Percentiles rank a stretch among this genome's conserved stretches.
Evolutionary conservation across 2,329 filamentous ascomycete species (phyloP).

Genomic region (Diaporthe vexans): DNA sequence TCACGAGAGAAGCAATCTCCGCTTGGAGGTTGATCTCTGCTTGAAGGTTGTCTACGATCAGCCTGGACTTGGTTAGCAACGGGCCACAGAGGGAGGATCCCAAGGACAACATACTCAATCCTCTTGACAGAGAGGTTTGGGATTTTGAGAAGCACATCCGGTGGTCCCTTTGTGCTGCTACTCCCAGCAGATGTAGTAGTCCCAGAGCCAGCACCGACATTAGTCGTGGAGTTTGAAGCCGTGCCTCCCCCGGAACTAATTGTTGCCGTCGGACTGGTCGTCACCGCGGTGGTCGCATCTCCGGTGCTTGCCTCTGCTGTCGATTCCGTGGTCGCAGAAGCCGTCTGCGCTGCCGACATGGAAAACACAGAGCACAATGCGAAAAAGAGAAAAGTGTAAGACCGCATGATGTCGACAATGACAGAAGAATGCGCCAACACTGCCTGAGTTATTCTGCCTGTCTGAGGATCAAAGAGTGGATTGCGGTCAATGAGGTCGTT

Average conservation of each 20-base stretch:
- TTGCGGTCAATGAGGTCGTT: background rate
- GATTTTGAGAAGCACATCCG: slow-evolving; percentile 71
- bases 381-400: slow-evolving; percentile 45
- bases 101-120: slow-evolving; percentile 59
- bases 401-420: slow-evolving; percentile 42
- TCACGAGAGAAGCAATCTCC: slow-evolving; percentile 70
- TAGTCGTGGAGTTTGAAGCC: slow-evolving; percentile 43
- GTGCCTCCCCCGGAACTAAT: slow-evolving; percentile 32
- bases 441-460: background rate
- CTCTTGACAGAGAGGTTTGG: slow-evolving; percentile 70
- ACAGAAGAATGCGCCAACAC: background rate
- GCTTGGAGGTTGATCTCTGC: slow-evolving; percentile 73
- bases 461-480: background rate
- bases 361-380: slow-evolving; percentile 50
- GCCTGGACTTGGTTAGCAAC: slow-evolving; percentile 39
- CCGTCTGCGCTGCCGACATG: slow-evolving; percentile 51
- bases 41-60: slow-evolving; percentile 70
- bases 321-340: slow-evolving; percentile 46
- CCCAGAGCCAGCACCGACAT: slow-evolving; percentile 44
- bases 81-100: background rate
- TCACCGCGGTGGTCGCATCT: slow-evolving; percentile 39
- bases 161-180: slow-evolving; percentile 54
- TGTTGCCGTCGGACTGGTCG: slow-evolving; percentile 30
- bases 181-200: slow-evolving; percentile 43
- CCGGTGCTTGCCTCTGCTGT: slow-evolving; percentile 42